Conservation (phyloP, 805 yeast genomes). For the Candida mattraensis region DNA sequence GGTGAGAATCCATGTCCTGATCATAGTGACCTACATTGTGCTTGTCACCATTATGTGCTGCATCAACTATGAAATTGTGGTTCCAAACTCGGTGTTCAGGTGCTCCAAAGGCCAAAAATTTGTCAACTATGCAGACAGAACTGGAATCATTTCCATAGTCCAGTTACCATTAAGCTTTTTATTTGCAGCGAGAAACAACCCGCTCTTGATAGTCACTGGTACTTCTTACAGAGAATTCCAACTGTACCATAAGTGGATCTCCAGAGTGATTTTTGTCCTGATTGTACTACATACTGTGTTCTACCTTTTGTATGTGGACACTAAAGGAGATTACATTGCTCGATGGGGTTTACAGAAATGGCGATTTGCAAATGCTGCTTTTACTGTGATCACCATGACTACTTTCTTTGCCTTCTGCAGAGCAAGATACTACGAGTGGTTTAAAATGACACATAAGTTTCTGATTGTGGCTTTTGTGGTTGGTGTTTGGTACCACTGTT, state of each 20-base stretch:
- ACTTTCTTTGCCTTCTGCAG: constrained; percentile 36
- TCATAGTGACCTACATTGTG: constrained; percentile 28
- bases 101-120: constrained; percentile 29
- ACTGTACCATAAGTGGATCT: constrained; percentile 40
- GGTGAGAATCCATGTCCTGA: constrained; percentile 33
- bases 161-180: constrained; percentile 37
- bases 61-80: constrained; percentile 27
- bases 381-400: constrained; percentile 29
- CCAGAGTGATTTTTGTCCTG: constrained; percentile 40
- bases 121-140: constrained; percentile 42
- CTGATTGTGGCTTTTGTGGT: constrained; percentile 42
- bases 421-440: constrained; percentile 43
- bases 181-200: constrained; percentile 38
- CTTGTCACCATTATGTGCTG: constrained; percentile 30
- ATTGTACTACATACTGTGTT: constrained; percentile 39
- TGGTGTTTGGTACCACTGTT: constrained; percentile 48
- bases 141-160: constrained; percentile 44
- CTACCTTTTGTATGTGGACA: constrained; percentile 38
- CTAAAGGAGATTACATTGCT: constrained; percentile 35
- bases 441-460: constrained; percentile 44
- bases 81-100: constrained; percentile 34
- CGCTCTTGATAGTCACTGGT: constrained; percentile 33
- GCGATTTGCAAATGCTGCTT: constrained; percentile 44
- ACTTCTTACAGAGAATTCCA: constrained; percentile 37
- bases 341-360: constrained; percentile 42